phyloP scores from a whole-genome alignment of 805 yeast genomes.

The Wickerhamiella azymoides region DNA sequence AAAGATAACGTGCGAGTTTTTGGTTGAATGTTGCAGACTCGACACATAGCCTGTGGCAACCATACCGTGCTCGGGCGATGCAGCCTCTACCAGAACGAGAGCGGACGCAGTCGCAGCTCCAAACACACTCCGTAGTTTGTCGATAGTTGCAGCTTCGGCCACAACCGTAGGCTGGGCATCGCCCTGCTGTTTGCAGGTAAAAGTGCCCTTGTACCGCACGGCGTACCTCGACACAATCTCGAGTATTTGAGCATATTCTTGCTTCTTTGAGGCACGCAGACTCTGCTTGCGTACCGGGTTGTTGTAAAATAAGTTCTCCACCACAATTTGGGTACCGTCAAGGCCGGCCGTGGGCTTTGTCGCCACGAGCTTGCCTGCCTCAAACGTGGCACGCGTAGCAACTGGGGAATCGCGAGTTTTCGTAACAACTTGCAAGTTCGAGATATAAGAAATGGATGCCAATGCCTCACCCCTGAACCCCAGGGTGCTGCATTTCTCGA shows the following conservation, averaged over 20 bases:
- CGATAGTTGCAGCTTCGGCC: slow-evolving; percentile 34
- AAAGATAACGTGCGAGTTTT: slow-evolving; percentile 60
- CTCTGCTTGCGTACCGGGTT: slow-evolving; percentile 65
- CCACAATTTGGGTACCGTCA: slow-evolving; percentile 70
- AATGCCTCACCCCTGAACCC: slow-evolving; percentile 97
- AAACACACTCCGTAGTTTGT: slow-evolving; percentile 58
- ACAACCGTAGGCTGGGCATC: slow-evolving; percentile 52
- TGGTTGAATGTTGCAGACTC: slow-evolving; percentile 55
- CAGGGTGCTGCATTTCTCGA: slow-evolving; percentile 56
- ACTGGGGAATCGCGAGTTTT: slow-evolving; percentile 45
- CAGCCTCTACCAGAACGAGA: slow-evolving; percentile 32
- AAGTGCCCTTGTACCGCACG: slow-evolving; percentile 50
- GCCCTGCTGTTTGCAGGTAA: slow-evolving; percentile 68
- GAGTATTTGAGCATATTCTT: slow-evolving; percentile 62
- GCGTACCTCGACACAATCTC: slow-evolving; percentile 80
- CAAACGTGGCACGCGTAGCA: slow-evolving; percentile 59
- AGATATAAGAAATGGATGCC: slow-evolving; percentile 83
- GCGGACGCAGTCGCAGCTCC: slow-evolving; percentile 60
- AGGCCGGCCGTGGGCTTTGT: slow-evolving; percentile 67
- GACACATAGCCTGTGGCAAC: slow-evolving; percentile 49
- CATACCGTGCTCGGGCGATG: slow-evolving; percentile 34
- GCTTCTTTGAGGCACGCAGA: slow-evolving; percentile 34
- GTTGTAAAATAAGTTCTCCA: slow-evolving; percentile 83
- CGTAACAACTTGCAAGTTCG: slow-evolving; percentile 68
- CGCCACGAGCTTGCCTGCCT: slow-evolving; percentile 48